Conservation (phyloP, 169 alveolate genomes). For the Prorocentrum cordatum region DNA sequence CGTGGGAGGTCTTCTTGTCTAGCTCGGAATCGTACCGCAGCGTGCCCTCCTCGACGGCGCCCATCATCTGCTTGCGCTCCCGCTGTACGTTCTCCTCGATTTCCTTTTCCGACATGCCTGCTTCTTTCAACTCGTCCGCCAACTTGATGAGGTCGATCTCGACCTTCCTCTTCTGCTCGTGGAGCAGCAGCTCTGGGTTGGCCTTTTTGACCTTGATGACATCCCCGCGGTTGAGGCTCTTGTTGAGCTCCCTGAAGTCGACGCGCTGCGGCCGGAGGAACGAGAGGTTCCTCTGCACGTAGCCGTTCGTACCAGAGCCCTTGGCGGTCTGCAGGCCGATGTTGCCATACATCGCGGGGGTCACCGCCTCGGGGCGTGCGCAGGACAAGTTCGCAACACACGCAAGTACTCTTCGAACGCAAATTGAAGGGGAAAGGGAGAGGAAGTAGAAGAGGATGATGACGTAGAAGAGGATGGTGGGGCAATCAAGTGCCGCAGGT, state of each 20-base stretch:
- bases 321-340: slow-evolving; percentile 57
- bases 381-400: too few species aligned
- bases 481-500: too few species aligned
- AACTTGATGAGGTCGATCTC: slow-evolving; percentile 34
- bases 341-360: too few species aligned
- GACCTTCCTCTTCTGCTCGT: slow-evolving; percentile 58
- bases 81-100: slow-evolving; percentile 24
- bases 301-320: slow-evolving; percentile 67
- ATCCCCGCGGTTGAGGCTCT: slow-evolving; percentile 34
- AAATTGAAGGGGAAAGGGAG: too few species aligned
- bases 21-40: slow-evolving; percentile 63
- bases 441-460: too few species aligned
- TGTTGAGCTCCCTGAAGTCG: slow-evolving; percentile 19
- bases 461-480: too few species aligned
- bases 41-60: slow-evolving; percentile 41
- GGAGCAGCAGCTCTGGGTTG: slow-evolving; percentile 38
- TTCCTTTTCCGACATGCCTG: slow-evolving; percentile 38
- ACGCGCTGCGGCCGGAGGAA: slow-evolving; percentile 41
- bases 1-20: slow-evolving; percentile 27
- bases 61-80: slow-evolving; percentile 47
- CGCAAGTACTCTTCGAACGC: too few species aligned
- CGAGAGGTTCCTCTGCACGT: slow-evolving; percentile 46
- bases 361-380: too few species aligned
- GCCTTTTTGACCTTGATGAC: slow-evolving; percentile 51
- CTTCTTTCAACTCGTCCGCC: slow-evolving; percentile 18